These are phyloP conservation scores for Candida sithepensis DNA, from an alignment of 805 yeast species.

Conservation along the genomic window DNA sequence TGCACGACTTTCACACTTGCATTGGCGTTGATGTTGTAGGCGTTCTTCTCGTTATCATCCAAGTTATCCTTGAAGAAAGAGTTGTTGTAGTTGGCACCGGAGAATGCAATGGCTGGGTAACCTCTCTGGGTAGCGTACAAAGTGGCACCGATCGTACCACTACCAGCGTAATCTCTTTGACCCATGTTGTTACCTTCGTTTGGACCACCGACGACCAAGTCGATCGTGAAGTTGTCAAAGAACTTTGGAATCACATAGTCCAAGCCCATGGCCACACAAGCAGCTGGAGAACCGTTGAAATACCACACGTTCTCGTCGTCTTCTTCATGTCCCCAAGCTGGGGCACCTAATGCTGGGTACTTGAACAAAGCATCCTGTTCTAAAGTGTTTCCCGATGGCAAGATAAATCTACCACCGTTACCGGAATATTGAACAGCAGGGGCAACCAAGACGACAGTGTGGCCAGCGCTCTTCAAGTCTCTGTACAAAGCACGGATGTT, in stretches of 20 bases:
- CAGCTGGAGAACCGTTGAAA: conserved; percentile 54
- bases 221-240: conserved; percentile 41
- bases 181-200: conserved; percentile 50
- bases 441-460: conserved; percentile 47
- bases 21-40: conserved; percentile 43
- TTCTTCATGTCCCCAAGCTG: conserved; percentile 53
- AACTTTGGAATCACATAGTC: conserved; percentile 44
- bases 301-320: conserved; percentile 45
- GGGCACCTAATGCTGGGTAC: conserved; percentile 45
- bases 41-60: conserved; percentile 37
- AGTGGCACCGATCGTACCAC: conserved; percentile 53
- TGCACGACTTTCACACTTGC: conserved; percentile 38
- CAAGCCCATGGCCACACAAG: conserved; percentile 46
- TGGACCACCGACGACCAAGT: conserved; percentile 50
- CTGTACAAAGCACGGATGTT: conserved; percentile 54
- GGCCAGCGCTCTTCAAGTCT: conserved; percentile 43
- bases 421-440: conserved; percentile 52
- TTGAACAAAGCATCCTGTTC: conserved; percentile 44
- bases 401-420: conserved; percentile 49
- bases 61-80: conserved; percentile 45
- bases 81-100: conserved; percentile 48
- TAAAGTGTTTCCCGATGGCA: conserved; percentile 38
- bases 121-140: conserved; percentile 46
- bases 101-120: conserved; percentile 46
- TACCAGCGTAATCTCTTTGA: conserved; percentile 38